Evolutionary conservation across 2,329 filamentous ascomycete species (phyloP).

Genomic region (Curvularia eragrostidis): DNA sequence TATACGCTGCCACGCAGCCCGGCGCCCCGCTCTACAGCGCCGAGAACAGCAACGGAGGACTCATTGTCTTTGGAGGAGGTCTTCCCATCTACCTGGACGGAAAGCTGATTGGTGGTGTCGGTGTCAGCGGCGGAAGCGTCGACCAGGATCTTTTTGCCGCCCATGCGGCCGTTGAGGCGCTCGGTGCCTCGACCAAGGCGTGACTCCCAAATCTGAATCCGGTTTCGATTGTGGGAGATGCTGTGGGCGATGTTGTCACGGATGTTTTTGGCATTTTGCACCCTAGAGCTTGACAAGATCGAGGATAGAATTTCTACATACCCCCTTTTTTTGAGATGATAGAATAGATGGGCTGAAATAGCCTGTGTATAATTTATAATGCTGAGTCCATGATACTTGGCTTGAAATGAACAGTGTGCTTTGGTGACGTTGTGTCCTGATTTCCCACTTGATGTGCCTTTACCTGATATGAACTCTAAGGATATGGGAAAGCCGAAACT

Average conservation of each 20-base stretch:
- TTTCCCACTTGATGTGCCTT: conserved; percentile 6
- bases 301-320: background rate
- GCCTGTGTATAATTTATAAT: background rate
- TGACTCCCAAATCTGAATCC: background rate
- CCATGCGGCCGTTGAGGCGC: conserved; percentile 22
- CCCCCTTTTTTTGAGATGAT: background rate
- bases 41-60: conserved; percentile 37
- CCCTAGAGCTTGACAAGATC: background rate
- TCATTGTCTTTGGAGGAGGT: conserved; percentile 40
- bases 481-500: background rate
- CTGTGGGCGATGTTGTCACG: background rate
- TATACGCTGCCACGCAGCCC: conserved; percentile 26
- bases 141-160: conserved; percentile 37
- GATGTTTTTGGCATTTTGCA: background rate
- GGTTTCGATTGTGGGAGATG: no score
- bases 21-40: conserved; percentile 31
- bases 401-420: background rate
- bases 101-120: conserved; percentile 37
- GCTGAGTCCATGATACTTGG: background rate
- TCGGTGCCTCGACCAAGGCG: conserved; percentile 24
- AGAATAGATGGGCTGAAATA: background rate
- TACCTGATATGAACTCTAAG: conserved; percentile 8
- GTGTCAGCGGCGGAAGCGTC: conserved; percentile 39
- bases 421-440: conserved; percentile 6
- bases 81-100: conserved; percentile 37